Evolutionary conservation across 2,329 filamentous ascomycete species (phyloP), one percentile per base, ranked within the genome.

Genomic region (Neopestalotiopsis rosae): DNA sequence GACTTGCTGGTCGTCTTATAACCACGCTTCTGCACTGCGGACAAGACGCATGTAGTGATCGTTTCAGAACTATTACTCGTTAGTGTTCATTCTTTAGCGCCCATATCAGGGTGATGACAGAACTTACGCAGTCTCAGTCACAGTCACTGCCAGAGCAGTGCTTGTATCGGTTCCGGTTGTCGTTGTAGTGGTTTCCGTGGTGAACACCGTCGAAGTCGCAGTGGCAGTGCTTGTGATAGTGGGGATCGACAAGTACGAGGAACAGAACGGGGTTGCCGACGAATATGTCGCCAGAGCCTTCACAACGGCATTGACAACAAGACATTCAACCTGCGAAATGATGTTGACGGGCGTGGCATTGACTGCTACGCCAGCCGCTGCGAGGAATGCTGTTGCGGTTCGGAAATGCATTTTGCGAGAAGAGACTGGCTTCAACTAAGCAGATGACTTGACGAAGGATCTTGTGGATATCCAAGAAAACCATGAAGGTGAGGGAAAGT

Each of bases 141-240:
- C 45, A n/a, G 45, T 52, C 2, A 52, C 17, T 9, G 45, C 45
- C 14, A n/a, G 45, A 10, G 17, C 45, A 24, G 45, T 52, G 17
- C 45, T 52, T 17, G 20, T 52, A n/a, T 52, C 9, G 17, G 45
- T 52, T 7, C n/a, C 45, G 10, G 34, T 38, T 7, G 34, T 38
- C n/a, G n/a, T 52, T 3, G 45, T 52, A 12, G 45, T 52, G 9
- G n/a, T 52, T 7, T 20, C 20, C 4, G 45, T 52, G 45, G 45
- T 5, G 9, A 24, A 38, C 12, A 40, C 32, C 12, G 61, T 34
- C 2, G 30, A 38, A n/a, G 61, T 63, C 2, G 61, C 61, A 28
- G 32, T 63, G 13, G 61, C 28, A 20, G 61, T 63, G 13, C 61
- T 63, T 10, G 61, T 63, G 14, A 63, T 40, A 13, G 61, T 63